These are phyloP conservation scores for Botrytis pseudocinerea DNA, from an alignment of 2,329 filamentous ascomycete species.

Conservation along the genomic window DNA sequence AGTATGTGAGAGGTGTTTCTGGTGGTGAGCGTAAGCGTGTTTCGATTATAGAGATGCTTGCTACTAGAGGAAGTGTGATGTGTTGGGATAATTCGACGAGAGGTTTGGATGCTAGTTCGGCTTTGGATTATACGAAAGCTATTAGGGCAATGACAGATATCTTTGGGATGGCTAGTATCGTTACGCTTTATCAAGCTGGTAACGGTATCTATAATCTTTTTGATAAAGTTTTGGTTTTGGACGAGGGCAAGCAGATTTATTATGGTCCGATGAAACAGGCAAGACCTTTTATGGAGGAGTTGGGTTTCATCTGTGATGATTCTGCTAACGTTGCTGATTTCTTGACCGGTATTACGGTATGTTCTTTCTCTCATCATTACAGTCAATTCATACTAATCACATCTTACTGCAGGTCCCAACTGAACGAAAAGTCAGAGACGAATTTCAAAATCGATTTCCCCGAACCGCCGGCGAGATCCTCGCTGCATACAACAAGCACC, in stretches of 20 bases:
- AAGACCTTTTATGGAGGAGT: constrained; percentile 61
- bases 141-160: constrained; percentile 66
- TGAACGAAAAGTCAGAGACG: constrained; percentile 61
- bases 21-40: constrained; percentile 64
- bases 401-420: constrained; percentile 44
- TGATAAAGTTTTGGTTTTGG: constrained; percentile 68
- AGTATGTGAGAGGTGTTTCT: constrained; percentile 62
- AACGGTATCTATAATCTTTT: constrained; percentile 70
- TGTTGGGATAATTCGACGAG: constrained; percentile 70
- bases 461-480: constrained; percentile 49
- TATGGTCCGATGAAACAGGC: constrained; percentile 62
- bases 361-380: neutral
- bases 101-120: constrained; percentile 65
- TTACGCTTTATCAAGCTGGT: constrained; percentile 69
- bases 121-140: constrained; percentile 64
- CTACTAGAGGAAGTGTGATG: constrained; percentile 47
- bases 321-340: constrained; percentile 66
- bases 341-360: constrained; percentile 54
- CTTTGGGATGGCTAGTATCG: constrained; percentile 58
- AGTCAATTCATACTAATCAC: neutral
- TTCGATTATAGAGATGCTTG: constrained; percentile 53
- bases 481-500: constrained; percentile 52
- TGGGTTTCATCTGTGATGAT: constrained; percentile 63
- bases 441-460: constrained; percentile 47
- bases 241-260: constrained; percentile 65